Base-by-base conservation (phyloP, 129 eudicot species). In the Flaveria ramosissima region DNA sequence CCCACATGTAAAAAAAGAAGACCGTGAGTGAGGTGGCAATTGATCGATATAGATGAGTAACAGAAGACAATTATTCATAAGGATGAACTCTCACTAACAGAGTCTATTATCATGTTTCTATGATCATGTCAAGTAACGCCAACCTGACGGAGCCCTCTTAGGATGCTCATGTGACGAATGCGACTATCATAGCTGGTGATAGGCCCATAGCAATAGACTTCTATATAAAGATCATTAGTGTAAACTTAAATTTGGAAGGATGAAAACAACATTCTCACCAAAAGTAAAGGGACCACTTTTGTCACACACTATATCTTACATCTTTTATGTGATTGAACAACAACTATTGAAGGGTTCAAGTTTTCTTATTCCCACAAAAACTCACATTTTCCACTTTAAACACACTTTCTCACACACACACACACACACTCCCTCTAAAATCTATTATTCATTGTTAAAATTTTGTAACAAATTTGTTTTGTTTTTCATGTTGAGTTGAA, bases 251-350 rank as follows among this genome's bases (percentile, higher is more conserved):
- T 52, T 52, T 66, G 60, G 52, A 56, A 80, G 83, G 79, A 64
- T 65, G 69, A 73, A 73, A 80, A 52, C 52, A 41, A 65, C 68
- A 64, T 42, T 23, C 15, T 11, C 26, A 64, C 47, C 19, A 53
- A 53, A 56, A 80, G 23, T 67, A 41, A 5, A 80, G 61, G 83
- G 83, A 80, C 84, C 80, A 74, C 71, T 67, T 14, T 73, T 73
- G 68, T 11, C 27, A 45, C 11, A 17, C 42, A 19, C 52, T 26
- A 68, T 67, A 80, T 53, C 55, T 66, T 73, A 36, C 53, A 52
- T 80, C 75, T 69, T 80, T 47, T 4, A 36, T 36, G 41, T 36
- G 41, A 36, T 36, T 36, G 7, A 36, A 36, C 41, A 32, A 32
- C 39, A 36, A 36, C 41, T 36, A 36, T 36, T 36, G 51, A 56